These are phyloP conservation scores for Candida odintsovae DNA, from an alignment of 805 yeast species.

Conservation along the genomic window DNA sequence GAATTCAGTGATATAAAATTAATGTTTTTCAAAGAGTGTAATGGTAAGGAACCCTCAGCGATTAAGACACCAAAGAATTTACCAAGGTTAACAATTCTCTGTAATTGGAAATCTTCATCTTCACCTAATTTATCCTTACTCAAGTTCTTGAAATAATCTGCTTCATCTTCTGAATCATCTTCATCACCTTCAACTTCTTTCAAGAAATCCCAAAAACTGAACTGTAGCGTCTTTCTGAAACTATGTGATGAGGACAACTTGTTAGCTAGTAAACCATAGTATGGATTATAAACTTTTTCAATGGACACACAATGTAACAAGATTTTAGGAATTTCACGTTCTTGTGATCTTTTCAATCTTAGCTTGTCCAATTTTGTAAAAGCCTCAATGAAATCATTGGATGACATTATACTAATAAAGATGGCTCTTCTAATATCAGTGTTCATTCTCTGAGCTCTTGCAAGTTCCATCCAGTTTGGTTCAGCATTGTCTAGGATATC, in stretches of 20 bases:
- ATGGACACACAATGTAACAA: constrained; percentile 79
- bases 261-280: constrained; percentile 73
- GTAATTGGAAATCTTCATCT: constrained; percentile 51
- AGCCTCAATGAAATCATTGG: constrained; percentile 87
- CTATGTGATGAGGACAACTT: constrained; percentile 73
- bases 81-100: constrained; percentile 66
- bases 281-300: constrained; percentile 85
- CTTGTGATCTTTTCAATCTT: constrained; percentile 70
- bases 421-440: constrained; percentile 93
- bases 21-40: constrained; percentile 67
- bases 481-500: constrained; percentile 23
- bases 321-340: constrained; percentile 81
- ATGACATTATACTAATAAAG: constrained; percentile 91
- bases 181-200: constrained; percentile 60
- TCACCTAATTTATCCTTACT: constrained; percentile 28
- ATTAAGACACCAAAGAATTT: constrained; percentile 73
- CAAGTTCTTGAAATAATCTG: constrained; percentile 22
- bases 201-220: constrained; percentile 81
- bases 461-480: constrained; percentile 86
- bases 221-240: constrained; percentile 79
- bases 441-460: constrained; percentile 85
- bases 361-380: constrained; percentile 76
- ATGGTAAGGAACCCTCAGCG: constrained; percentile 65
- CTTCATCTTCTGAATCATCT: constrained; percentile 32
- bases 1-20: constrained; percentile 60